Evolutionary conservation across 768 basidiomycete species (phyloP).

Genomic region (Leccinum pellstonianum): DNA sequence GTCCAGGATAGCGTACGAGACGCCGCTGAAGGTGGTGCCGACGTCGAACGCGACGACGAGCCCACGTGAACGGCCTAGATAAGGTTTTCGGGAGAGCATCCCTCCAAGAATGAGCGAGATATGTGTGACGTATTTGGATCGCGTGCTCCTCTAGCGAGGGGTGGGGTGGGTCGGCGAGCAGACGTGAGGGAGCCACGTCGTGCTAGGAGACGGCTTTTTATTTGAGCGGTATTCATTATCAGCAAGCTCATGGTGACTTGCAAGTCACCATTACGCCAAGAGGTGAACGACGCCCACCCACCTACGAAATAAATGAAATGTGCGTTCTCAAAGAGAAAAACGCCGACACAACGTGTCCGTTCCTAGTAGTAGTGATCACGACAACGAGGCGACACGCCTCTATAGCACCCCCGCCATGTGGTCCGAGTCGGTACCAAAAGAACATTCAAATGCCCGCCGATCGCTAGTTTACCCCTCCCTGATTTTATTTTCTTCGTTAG

Average conservation of each 20-base stretch:
- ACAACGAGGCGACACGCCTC: slow-evolving; percentile 30
- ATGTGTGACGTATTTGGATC: neutral
- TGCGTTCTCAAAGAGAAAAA: slow-evolving; percentile 12
- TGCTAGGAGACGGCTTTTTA: slow-evolving; percentile 16
- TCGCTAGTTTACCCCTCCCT: slow-evolving; percentile 6
- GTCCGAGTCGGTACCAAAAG: slow-evolving; percentile 17
- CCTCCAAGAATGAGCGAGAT: neutral
- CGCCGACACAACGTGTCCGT: slow-evolving; percentile 24
- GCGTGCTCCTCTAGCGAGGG: neutral
- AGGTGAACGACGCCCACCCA: too few species aligned
- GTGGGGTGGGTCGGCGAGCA: neutral
- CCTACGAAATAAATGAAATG: slow-evolving; percentile 22
- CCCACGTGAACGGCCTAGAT: slow-evolving; percentile 35
- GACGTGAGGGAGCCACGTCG: neutral
- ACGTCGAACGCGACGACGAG: slow-evolving; percentile 42
- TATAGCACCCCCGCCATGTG: slow-evolving; percentile 29
- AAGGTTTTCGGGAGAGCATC: slow-evolving; percentile 39
- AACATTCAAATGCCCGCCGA: slow-evolving; percentile 26
- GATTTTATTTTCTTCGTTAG: neutral
- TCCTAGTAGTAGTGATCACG: neutral
- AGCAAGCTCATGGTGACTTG: neutral
- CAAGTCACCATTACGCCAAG: too few species aligned
- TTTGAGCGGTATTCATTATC: slow-evolving; percentile 16
- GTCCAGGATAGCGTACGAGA: slow-evolving; percentile 42
- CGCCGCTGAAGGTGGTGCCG: slow-evolving; percentile 42